Percentiles rank a stretch among this genome's conserved stretches.
Evolutionary conservation across 2,329 filamentous ascomycete species (phyloP).

Genomic region (Trichoderma afroharzianum): DNA sequence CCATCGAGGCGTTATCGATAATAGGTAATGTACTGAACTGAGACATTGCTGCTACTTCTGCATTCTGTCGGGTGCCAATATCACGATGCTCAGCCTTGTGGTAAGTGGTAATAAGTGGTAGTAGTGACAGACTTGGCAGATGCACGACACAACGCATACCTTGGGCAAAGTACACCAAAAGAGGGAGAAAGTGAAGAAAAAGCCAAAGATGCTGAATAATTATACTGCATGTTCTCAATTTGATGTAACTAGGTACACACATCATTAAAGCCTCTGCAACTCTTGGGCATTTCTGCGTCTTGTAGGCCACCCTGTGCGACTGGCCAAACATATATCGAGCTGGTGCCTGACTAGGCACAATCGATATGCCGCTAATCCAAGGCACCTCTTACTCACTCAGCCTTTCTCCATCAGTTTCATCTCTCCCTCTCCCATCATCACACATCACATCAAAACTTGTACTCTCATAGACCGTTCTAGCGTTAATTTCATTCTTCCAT

Average conservation of each 20-base stretch:
- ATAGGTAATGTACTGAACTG: not conserved
- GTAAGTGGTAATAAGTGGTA: not conserved
- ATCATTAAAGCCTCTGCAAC: not conserved
- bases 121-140: not conserved
- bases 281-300: not conserved
- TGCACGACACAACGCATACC: not conserved
- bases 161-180: not conserved
- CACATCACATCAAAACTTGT: not conserved
- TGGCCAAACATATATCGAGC: not conserved
- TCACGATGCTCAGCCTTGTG: not conserved
- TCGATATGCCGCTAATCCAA: not conserved
- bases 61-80: not conserved
- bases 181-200: not conserved
- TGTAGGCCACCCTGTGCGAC: not conserved
- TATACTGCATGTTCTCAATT: not conserved
- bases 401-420: not conserved
- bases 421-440: not conserved
- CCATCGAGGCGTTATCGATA: not conserved
- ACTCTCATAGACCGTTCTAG: not conserved
- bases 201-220: not conserved
- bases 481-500: not conserved
- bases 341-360: not conserved
- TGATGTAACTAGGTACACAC: not conserved
- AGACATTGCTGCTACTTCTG: not conserved
- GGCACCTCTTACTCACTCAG: not conserved